Evolutionary conservation across 1,284 basidiomycete genomes (phyloP), one percentile per base, ranked within the genome.

Genomic region (Sporisorium sorghi): DNA sequence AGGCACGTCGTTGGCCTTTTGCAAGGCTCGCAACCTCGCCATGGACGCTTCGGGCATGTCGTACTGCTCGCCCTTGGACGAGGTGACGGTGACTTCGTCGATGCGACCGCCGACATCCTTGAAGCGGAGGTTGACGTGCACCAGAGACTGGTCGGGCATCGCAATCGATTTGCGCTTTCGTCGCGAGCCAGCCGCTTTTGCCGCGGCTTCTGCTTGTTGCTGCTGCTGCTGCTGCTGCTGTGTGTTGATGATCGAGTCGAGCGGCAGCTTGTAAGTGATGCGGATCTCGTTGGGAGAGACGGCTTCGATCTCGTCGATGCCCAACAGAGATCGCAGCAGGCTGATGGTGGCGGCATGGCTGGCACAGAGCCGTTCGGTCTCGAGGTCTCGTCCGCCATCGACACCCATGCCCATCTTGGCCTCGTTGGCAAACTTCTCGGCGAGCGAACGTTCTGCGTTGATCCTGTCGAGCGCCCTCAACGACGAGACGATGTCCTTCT

Each of bases 381-480:
- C 73, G 50, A 79, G 68, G 33, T 81, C 79, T 30, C 79, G 71
- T 1, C 76, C 76, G 21, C 76, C 72, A 32, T 78, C 76, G 21
- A 73, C 69, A 14, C 77, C 76, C 67, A 73, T 74, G 28, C 79
- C 77, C 50, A 78, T 58, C 72, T 71, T 69, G 40, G 76, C 79
- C 43, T 81, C 77, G 59, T 73, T 77, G 32, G 79, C 79, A 39
- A 63, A 70, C 60, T 78, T 79, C 52, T 81, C 79, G 0, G 78
- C 79, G 17, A 73, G 66, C 5, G 73, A 73, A 11, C 79, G 77
- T 39, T 81, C 79, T 40, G 70, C 67, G 46, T 75, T 75, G 58
- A 81, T 77, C 24, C 73, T 59, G 57, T 81, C 77, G 23, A 79
- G 64, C n/a, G 68, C 55, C 26, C 66, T 63, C 21, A 78, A 49